These are phyloP conservation scores for Phoma herbarum DNA, from an alignment of 2,329 filamentous ascomycete genomes.

Conservation along the genomic window DNA sequence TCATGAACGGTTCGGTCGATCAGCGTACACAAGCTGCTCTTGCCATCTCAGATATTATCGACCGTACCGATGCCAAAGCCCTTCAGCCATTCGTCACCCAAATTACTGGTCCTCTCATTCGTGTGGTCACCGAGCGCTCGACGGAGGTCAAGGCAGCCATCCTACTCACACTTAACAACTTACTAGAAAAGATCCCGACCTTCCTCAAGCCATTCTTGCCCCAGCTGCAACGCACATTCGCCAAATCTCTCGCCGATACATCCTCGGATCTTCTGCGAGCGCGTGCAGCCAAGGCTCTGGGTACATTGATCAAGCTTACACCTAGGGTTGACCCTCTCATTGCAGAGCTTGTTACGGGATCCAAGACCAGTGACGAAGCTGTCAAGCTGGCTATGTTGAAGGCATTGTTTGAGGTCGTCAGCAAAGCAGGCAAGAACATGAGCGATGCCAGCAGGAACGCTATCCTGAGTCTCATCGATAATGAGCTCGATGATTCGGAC, in stretches of 20 bases:
- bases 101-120: conserved; percentile 95
- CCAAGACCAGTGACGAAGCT: conserved; percentile 85
- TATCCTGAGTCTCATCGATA: conserved; percentile 89
- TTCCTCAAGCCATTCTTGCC: conserved; percentile 97
- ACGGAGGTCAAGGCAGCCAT: conserved; percentile 97
- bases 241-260: conserved; percentile 91
- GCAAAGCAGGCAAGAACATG: conserved; percentile 95
- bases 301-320: conserved; percentile 94
- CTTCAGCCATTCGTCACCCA: conserved; percentile 96
- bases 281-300: conserved; percentile 90
- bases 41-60: conserved; percentile 94
- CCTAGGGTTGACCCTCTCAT: conserved; percentile 95
- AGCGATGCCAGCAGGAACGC: conserved; percentile 85
- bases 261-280: conserved; percentile 88
- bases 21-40: conserved; percentile 91
- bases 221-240: conserved; percentile 95
- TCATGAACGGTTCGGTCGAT: conserved; percentile 95
- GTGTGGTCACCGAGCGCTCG: conserved; percentile 95
- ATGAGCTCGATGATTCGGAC: conserved; percentile 78
- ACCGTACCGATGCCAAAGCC: conserved; percentile 85
- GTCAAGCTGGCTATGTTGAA: conserved; percentile 97
- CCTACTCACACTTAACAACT: conserved; percentile 89
- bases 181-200: conserved; percentile 94
- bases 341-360: conserved; percentile 90
- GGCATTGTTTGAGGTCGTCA: conserved; percentile 93